phyloP scores from a whole-genome alignment of 208 protist genomes.

The Porcisia deanei region DNA sequence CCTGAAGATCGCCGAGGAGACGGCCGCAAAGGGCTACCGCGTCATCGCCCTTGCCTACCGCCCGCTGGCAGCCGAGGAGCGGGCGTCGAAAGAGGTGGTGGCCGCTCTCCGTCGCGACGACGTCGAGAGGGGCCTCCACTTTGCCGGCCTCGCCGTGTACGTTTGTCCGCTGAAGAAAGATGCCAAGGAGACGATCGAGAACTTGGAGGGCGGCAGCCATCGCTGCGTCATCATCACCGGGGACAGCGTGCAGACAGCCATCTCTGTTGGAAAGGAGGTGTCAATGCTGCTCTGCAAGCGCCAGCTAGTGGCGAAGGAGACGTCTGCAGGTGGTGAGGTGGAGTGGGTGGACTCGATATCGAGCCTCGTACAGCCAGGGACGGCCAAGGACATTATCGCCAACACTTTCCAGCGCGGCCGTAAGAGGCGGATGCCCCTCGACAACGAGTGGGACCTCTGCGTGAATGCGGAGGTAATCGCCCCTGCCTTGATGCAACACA shows the following conservation, averaged over 20 bases:
- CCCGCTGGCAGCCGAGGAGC: conserved; percentile 50
- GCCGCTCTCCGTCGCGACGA: conserved; percentile 71
- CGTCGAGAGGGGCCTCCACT: conserved; percentile 92
- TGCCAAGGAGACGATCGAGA: conserved; percentile 78
- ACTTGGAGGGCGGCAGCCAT: conserved; percentile 83
- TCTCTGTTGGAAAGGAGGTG: conserved; percentile 94
- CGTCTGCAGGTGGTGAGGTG: conserved; percentile 22
- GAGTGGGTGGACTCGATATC: conserved; percentile 74
- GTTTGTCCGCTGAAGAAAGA: conserved; percentile 95
- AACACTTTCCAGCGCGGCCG: conserved; percentile 67
- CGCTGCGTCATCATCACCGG: conserved; percentile 98
- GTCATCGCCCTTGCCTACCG: conserved; percentile 97
- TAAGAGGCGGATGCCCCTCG: conserved; percentile 31
- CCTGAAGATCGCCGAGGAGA: conserved; percentile 75
- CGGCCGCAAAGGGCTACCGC: conserved; percentile 91
- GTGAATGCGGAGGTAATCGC: conserved; percentile 77
- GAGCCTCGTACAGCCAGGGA: conserved; percentile 27
- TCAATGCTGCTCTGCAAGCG: conserved; percentile 69
- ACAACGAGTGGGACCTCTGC: conserved; percentile 82
- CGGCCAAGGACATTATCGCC: conserved; percentile 35
- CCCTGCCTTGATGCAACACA: conserved; percentile 27
- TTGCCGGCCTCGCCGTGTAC: conserved; percentile 97
- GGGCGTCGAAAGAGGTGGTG: conserved; percentile 46
- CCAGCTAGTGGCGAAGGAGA: conserved; percentile 61
- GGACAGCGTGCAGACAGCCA: conserved; percentile 97